Evolutionary conservation across 495 filamentous ascomycete genomes (phyloP).

Genomic region (Penicillium salamii): DNA sequence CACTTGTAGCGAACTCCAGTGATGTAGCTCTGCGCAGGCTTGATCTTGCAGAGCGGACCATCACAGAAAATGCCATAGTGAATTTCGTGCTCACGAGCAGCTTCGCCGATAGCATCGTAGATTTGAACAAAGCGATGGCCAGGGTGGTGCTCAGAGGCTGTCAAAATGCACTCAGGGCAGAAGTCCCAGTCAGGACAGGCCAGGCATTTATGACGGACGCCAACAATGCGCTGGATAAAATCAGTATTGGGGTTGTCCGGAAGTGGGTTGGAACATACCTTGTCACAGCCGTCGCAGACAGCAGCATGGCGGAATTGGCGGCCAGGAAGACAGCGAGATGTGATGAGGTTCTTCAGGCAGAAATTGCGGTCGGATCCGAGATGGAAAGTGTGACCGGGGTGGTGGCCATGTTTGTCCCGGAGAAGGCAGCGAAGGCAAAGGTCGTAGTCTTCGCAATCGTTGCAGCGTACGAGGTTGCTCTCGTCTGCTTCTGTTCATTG

Average conservation of each 20-base stretch:
- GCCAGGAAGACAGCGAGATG: constrained; percentile 70
- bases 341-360: constrained; percentile 42
- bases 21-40: constrained; percentile 63
- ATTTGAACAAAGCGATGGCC: constrained; percentile 88
- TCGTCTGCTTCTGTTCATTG: constrained; percentile 61
- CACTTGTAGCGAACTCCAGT: constrained; percentile 91
- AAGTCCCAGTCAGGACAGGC: constrained; percentile 98
- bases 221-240: constrained; percentile 61
- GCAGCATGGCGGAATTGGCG: constrained; percentile 80
- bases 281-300: constrained; percentile 93
- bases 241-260: constrained; percentile 22
- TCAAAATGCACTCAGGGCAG: constrained; percentile 73
- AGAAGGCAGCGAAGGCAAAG: constrained; percentile 82
- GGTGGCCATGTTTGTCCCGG: constrained; percentile 80
- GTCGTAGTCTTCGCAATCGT: constrained; percentile 83
- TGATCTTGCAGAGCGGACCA: constrained; percentile 78
- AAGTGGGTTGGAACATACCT: constrained; percentile 41
- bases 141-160: constrained; percentile 66
- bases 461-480: constrained; percentile 79
- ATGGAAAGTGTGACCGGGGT: constrained; percentile 81
- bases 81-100: constrained; percentile 44
- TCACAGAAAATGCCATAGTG: constrained; percentile 94
- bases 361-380: constrained; percentile 36
- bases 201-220: constrained; percentile 95
- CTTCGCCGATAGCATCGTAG: constrained; percentile 70